phyloP scores from a whole-genome alignment of 306 rosid genomes.

The Mimosa pudica region DNA sequence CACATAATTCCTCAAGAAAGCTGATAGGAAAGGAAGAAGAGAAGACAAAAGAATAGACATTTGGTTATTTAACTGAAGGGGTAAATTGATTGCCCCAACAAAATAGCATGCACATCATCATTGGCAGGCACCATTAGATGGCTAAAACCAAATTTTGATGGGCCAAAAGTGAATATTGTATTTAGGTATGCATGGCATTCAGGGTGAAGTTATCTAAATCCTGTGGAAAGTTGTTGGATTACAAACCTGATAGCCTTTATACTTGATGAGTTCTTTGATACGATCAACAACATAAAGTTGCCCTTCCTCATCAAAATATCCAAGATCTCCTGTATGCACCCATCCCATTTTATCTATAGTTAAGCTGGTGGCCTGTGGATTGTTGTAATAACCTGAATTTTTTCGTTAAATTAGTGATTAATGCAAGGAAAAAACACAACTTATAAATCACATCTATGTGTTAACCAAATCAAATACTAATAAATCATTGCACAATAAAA shows the following conservation, averaged over 20 bases:
- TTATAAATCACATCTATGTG: not conserved
- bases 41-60: not conserved
- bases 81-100: constrained; percentile 4
- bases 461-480: not conserved
- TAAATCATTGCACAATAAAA: not conserved
- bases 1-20: constrained; percentile 3
- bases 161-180: not conserved
- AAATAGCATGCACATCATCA: constrained; percentile 3
- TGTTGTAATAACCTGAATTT: constrained; percentile 79
- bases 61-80: not conserved
- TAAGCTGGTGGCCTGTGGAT: constrained; percentile 71
- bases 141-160: not conserved
- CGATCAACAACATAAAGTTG: constrained; percentile 86
- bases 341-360: constrained; percentile 76
- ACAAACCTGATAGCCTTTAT: constrained; percentile 87
- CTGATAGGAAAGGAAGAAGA: not conserved
- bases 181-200: not conserved
- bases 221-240: constrained; percentile 19
- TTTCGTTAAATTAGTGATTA: not conserved
- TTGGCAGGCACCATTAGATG: constrained; percentile 9
- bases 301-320: constrained; percentile 83
- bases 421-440: constrained; percentile 4
- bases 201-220: not conserved
- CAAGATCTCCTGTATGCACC: constrained; percentile 98
- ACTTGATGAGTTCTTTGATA: constrained; percentile 92